These are phyloP conservation scores for Penicillium sp. DNA, from an alignment of 2,329 filamentous ascomycete genomes.

Conservation along the genomic window DNA sequence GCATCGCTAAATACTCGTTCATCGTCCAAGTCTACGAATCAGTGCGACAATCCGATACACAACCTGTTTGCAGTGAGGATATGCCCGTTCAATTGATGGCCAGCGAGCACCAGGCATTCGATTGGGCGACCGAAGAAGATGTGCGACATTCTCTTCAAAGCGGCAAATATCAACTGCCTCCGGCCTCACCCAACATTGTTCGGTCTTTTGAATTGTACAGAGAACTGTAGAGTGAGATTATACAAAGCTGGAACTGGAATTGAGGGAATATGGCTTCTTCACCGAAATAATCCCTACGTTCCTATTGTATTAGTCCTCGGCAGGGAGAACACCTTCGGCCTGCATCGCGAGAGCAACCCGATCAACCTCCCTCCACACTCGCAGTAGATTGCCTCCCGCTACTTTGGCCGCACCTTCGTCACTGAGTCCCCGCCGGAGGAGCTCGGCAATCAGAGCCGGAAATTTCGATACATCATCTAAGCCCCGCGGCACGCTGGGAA, in stretches of 20 bases:
- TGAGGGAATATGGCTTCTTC: neutral
- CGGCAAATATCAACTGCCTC: constrained; percentile 19
- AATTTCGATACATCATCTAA: constrained; percentile 83
- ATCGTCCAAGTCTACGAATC: constrained; percentile 34
- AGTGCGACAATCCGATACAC: constrained; percentile 5
- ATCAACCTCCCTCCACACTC: constrained; percentile 80
- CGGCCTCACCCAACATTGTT: constrained; percentile 16
- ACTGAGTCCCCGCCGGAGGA: constrained; percentile 68
- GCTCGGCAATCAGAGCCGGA: constrained; percentile 69
- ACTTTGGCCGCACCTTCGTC: constrained; percentile 70
- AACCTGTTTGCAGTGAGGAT: constrained; percentile 1
- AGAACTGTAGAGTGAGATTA: neutral
- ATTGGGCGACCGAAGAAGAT: constrained; percentile 40
- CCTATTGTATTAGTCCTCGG: constrained; percentile 38
- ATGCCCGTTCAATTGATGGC: constrained; percentile 30
- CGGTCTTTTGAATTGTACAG: constrained; percentile 19
- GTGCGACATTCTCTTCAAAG: constrained; percentile 16
- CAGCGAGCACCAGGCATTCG: constrained; percentile 35
- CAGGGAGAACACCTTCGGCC: constrained; percentile 45
- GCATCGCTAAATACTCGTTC: constrained; percentile 36
- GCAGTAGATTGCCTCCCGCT: constrained; percentile 72
- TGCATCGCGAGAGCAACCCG: constrained; percentile 64
- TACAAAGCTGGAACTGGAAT: neutral
- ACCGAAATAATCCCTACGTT: neutral
- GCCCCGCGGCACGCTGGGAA: constrained; percentile 58